These are phyloP conservation scores for Nigrospora oryzae DNA, from an alignment of 2,329 filamentous ascomycete species.

Conservation along the genomic window DNA sequence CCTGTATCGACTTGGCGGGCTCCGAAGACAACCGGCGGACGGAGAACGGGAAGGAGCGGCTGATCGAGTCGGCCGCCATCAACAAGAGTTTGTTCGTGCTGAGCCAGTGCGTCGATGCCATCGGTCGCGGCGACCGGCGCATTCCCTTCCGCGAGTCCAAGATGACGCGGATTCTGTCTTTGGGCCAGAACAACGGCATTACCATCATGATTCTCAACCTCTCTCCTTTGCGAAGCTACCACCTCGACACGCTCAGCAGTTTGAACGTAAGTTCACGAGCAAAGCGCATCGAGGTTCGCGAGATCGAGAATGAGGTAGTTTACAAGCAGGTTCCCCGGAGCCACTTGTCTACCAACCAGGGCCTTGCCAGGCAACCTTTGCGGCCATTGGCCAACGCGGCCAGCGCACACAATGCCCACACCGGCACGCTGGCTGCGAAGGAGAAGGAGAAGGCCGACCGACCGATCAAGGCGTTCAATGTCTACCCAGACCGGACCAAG, in stretches of 20 bases:
- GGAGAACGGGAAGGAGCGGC: constrained; percentile 83
- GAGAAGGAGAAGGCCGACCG: constrained; percentile 45
- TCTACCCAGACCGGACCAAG: constrained; percentile 70
- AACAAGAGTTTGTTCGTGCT: constrained; percentile 96
- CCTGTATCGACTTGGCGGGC: constrained; percentile 88
- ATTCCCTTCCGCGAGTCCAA: constrained; percentile 94
- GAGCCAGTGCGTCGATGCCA: constrained; percentile 92
- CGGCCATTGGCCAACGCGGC: constrained; percentile 66
- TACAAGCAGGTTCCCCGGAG: constrained; percentile 65
- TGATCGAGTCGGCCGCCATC: constrained; percentile 94
- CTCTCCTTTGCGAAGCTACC: constrained; percentile 83
- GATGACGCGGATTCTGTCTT: constrained; percentile 88
- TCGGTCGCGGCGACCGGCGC: constrained; percentile 63
- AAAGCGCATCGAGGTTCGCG: constrained; percentile 91
- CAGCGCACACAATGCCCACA: constrained; percentile 66
- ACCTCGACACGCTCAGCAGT: constrained; percentile 87
- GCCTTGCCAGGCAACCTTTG: constrained; percentile 61
- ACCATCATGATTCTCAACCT: constrained; percentile 97
- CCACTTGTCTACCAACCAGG: constrained; percentile 26
- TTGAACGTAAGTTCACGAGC: constrained; percentile 91
- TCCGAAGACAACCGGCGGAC: constrained; percentile 94
- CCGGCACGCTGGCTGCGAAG: constrained; percentile 42
- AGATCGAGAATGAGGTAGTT: constrained; percentile 91
- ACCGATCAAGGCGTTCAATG: constrained; percentile 75
- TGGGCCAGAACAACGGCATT: constrained; percentile 91